Evolutionary conservation across 2,329 filamentous ascomycete genomes (phyloP), one percentile per base, ranked within the genome.

Genomic region (Trichoderma pleuroti): DNA sequence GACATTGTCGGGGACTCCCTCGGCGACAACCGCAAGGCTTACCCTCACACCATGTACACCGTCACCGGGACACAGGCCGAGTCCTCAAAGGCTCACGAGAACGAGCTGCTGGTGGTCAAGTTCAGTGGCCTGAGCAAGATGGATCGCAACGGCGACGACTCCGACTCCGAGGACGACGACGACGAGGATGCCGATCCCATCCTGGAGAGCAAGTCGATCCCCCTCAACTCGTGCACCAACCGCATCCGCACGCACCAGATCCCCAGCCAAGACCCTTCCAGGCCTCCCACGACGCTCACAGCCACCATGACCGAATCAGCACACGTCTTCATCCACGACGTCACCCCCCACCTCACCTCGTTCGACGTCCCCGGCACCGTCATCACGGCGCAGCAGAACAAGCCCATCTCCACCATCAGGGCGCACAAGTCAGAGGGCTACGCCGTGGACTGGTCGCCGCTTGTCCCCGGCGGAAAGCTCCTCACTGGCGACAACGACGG

Each of bases 401-500:
- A 97, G 83, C 94, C 96, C 39, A 82, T 97, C 64, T 92, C 88
- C 74, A 98, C 93, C 3, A 90, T 99, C 76, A 89, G 92, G 75
- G 93, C 95, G 76, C 96, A 99, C 87, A 95, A 94, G 83, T 84
- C 90, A 14, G 96, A 99, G 84, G 96, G 96, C 62, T 99, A 98
- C 80, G 96, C 93, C 0, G 82, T 99, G n/a, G 96, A 98, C 82
- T 99, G 96, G 96, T 97, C 94, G 30, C 92, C 93, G 1, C 74
- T 75, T 9, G 87, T 93, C 59, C 89, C 93, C 0, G 87, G 90
- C 60, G 94, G 94, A 71, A 96, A 95, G 82, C 89, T 99, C 4
- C 83, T 97, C 59, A 98, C 95, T 0, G 96, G 96, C 73, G 96
- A 99, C 82, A 93, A 94, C 78, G 87, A 94, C 74, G 96, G 96